These are phyloP conservation scores for Aristolochia californica DNA, from an alignment of 164 flowering plant genomes.

Conservation along the genomic window DNA sequence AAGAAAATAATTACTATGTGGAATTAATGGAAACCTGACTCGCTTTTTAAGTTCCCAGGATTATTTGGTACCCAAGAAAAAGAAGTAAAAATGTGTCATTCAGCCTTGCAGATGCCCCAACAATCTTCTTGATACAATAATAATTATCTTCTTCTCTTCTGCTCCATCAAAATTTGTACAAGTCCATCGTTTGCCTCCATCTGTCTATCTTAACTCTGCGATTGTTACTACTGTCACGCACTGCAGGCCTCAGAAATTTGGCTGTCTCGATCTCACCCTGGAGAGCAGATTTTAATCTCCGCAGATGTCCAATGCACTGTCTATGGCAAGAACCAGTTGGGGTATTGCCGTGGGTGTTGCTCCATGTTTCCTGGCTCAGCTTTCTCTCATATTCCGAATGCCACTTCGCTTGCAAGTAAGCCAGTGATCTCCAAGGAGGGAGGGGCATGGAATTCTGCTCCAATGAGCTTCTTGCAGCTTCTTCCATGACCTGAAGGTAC, in stretches of 20 bases:
- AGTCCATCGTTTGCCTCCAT: conserved; percentile 41
- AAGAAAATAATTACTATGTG: not conserved
- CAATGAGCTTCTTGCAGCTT: conserved; percentile 73
- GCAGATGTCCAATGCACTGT: conserved; percentile 59
- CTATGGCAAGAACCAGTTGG: conserved; percentile 21
- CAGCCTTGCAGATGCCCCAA: too few species aligned
- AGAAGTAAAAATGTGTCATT: not conserved
- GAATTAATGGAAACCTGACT: conserved; percentile 15
- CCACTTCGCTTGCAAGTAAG: conserved; percentile 89
- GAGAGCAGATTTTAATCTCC: conserved; percentile 48
- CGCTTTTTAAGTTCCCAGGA: conserved; percentile 4
- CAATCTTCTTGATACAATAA: not conserved
- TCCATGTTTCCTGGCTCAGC: conserved; percentile 19
- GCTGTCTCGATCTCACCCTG: too few species aligned
- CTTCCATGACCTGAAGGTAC: conserved; percentile 73
- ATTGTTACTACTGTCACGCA: too few species aligned
- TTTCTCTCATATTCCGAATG: conserved; percentile 52
- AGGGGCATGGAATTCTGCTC: conserved; percentile 93
- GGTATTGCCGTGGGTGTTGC: not conserved
- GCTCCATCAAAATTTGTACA: conserved; percentile 14
- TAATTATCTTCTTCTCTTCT: not conserved
- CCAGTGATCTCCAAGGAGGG: conserved; percentile 94
- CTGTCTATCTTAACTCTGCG: too few species aligned
- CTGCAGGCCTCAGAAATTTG: too few species aligned
- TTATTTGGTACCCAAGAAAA: conserved; percentile 9